Base-by-base conservation (phyloP, 2,329 filamentous ascomycete genomes). In the Fusarium tricinctum region DNA sequence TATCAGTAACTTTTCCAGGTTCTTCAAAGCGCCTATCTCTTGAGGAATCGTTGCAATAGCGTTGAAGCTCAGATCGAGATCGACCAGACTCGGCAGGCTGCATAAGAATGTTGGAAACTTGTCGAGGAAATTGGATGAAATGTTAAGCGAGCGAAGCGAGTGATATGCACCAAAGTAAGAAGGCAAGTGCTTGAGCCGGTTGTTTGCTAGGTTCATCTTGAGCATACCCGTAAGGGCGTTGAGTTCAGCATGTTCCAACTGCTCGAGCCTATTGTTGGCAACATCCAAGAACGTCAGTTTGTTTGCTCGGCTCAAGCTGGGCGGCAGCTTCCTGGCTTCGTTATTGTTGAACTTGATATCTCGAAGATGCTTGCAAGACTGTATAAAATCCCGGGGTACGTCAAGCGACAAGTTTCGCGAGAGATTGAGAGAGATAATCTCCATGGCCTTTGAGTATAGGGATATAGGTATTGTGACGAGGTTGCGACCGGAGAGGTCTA, bases 331-430 rank as follows among this genome's bases (percentile, higher is more conserved):
- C 78, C 92, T 90, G 4, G 94, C 93, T 78, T 99, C 96, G 74
- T 98, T 98, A 76, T 94, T 95, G 72, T 92, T 94, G 79, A 92
- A 99, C 75, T 97, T 97, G 84, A 99, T 96, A 78, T 99, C 96
- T 50, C 95, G 89, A 20, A 99, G 83, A 74, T 95, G 94, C 71
- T 91, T 89, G 80, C 96, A 99, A 28, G 93, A 92, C 77, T 97
- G 93, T 56, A 99, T 94, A 76, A 99, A 99, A 78, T 99, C 96
- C 75, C 94, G 93, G 0, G 96, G 96, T 15, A 99, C 90, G 73
- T 97, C 93, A 28, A 99, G 85, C 0, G 94, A 96, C 44, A 98
- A 82, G 73, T 99, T 99, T 38, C 93, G 89, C 2, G 96, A 98
- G 12, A 99, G 84, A 75, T 99, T 98, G 39, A 99, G 86, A 1